These are phyloP conservation scores for Lichina pygmaea DNA, from an alignment of 495 filamentous ascomycete genomes.

Conservation along the genomic window DNA sequence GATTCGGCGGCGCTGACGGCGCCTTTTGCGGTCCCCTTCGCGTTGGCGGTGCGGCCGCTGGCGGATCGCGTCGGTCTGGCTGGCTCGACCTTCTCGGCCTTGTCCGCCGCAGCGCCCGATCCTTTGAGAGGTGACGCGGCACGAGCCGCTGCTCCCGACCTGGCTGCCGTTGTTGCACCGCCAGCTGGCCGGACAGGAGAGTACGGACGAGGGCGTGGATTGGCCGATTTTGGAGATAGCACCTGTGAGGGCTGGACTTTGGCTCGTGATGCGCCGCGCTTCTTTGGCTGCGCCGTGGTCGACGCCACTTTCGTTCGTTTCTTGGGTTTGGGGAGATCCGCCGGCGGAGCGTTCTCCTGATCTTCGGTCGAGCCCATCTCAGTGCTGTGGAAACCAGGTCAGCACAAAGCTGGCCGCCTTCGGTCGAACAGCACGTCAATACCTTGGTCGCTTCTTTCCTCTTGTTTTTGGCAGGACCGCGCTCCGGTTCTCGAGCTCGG, in stretches of 20 bases:
- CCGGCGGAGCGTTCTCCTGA: slow-evolving; percentile 2
- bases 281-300: not conserved
- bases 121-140: not conserved
- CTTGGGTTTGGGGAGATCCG: slow-evolving; percentile 1
- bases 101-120: not conserved
- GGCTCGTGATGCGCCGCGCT: not conserved
- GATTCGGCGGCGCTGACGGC: too few relatives aligned
- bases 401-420: too few relatives aligned
- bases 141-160: not conserved
- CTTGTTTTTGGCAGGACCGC: not conserved
- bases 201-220: not conserved
- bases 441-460: slow-evolving; percentile 1
- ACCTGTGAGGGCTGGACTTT: slow-evolving; percentile 2
- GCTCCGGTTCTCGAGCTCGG: not conserved
- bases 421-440: not conserved
- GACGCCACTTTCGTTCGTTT: slow-evolving; percentile 2
- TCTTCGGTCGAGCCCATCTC: not conserved
- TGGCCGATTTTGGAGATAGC: slow-evolving; percentile 3
- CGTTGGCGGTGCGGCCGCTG: not conserved
- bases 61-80: not conserved
- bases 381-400: not conserved
- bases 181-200: not conserved
- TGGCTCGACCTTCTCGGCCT: not conserved
- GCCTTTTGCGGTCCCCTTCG: not conserved
- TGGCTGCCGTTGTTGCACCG: not conserved